Evolutionary conservation across 768 basidiomycete species (phyloP), one percentile per base, ranked within the genome.

Genomic region (Serendipita vermifera): DNA sequence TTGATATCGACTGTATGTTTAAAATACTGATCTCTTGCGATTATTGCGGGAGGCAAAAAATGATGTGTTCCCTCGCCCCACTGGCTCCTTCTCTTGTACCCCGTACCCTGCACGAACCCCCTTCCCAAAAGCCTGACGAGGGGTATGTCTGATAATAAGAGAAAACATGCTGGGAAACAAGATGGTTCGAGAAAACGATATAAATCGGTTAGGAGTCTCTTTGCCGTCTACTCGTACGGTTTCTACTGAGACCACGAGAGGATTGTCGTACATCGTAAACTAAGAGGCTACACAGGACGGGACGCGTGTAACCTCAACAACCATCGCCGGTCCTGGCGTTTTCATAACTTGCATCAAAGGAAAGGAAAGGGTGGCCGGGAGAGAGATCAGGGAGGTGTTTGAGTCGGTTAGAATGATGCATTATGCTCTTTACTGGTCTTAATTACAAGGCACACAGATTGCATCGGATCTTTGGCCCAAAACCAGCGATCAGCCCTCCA

Each of bases 331-430:
- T 22, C 46, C 46, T 7, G 46, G 46, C 7, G 27, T 51, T 7
- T 51, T 51, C 27, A 31, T 51, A 5, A 51, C 46, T 15, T 51
- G 46, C 46, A 31, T 51, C 46, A 51, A 51, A 27, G 46, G 46
- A 22, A 51, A 51, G 27, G 46, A 51, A 26, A 22, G 46, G 15
- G n/a, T 22, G 7, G 46, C 46, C 11, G 46, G 46, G 22, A 51
- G 29, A 29, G 46, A 51, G 22, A 22, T 51, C 5, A 4, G 24
- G 17, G 46, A 51, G 22, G 46, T 51, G 9, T 31, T 51, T 26
- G 46, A 51, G 27, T 7, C 46, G 11, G 46, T 51, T 5, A 4
- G 46, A 20, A 6, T 51, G 9, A 11, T 9, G 7, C 32, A 22
- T n/a, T n/a, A n/a, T n/a, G n/a, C n/a, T n/a, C n/a, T n/a, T n/a